Evolutionary conservation across 805 yeast genomes (phyloP), one percentile per base, ranked within the genome.

Genomic region (Sugiyamaella qingdaonensis): DNA sequence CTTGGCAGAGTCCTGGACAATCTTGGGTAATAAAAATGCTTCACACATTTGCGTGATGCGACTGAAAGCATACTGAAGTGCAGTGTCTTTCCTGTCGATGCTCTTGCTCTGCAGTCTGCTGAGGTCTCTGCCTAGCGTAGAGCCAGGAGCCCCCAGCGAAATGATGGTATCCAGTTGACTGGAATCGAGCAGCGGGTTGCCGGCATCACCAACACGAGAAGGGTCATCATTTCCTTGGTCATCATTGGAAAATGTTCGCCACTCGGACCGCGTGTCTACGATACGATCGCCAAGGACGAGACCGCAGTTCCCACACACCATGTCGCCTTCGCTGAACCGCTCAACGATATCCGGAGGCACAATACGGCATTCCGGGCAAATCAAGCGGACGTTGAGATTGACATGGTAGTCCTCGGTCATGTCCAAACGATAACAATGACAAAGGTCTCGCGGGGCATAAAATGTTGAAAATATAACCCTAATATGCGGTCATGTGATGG

Each of bases 161-260:
- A 94, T 94, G 76, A 91, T 84, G 3, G 99, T 92, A 13, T 95
- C 88, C 52, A 92, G 81, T 69, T 91, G 95, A 62, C 87, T 92
- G 18, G 95, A 86, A 65, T 91, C 97, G 61, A 94, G 77, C 51
- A 91, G 74, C 9, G 97, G 97, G 67, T 91, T 91, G 14, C 90
- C 84, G 4, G 97, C 97, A 67, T 91, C 97, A 70, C 99, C 99
- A 58, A 92, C 99, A 87, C 99, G 98, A 60, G 94, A 85, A 3
- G 99, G 99, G 68, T 92, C 99, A 69, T 90, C 97, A 63, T 95
- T 96, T 62, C 92, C 94, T 69, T 92, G 98, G 69, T 92, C 99
- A 68, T 92, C 99, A 67, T 94, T 94, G 55, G 95, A 85, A 69
- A 92, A 92, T 1, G 99, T 94, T 75, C 99, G 87, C 99, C 99